Base-by-base conservation (phyloP, 805 yeast genomes). In the Candida cerambycidarum region DNA sequence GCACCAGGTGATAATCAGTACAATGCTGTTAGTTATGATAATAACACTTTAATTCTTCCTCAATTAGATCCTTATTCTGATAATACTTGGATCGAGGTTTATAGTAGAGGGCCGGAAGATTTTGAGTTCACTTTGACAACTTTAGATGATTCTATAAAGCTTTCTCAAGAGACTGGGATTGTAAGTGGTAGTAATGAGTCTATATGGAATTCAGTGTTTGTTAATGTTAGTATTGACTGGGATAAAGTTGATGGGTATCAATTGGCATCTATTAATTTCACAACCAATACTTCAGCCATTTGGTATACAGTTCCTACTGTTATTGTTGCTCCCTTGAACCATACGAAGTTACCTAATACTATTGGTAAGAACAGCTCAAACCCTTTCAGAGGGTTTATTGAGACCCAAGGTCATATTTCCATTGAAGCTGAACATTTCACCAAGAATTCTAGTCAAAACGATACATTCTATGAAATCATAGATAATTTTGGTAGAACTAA, bases 221-320 rank as follows among this genome's bases (percentile, higher is more conserved):
- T 52, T n/a, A 38, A 48, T 15, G 52, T 52, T 8, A 34, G 41
- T 19, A 49, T 52, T 14, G 53, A 52, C 33, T 52, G 55, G 55
- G 45, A 44, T 25, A 35, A 44, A 32, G 51, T 41, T 11, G 49
- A 44, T 4, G 55, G 55, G 2, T 43, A 15, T n/a, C 31, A 38
- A 18, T 41, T 50, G 18, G 49, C 39, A 11, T 43, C 19, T 30
- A 43, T 52, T 21, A 47, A 52, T 29, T 38, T 47, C 36, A 45
- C 47, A 19, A 32, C 54, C 21, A 52, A 50, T 27, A 34, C 28
- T 1, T 30, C 47, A 7, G 32, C 32, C 2, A 12, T 9, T 19
- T 47, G 27, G 39, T 47, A 43, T 32, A 35, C 31, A 8, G 17
- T 40, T 8, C 53, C 53, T 13, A 32, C 39, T 7, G 43, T 49